Evolutionary conservation across 1,284 basidiomycete genomes (phyloP), one percentile per base, ranked within the genome.

Genomic region (Neolentinus lepideus): DNA sequence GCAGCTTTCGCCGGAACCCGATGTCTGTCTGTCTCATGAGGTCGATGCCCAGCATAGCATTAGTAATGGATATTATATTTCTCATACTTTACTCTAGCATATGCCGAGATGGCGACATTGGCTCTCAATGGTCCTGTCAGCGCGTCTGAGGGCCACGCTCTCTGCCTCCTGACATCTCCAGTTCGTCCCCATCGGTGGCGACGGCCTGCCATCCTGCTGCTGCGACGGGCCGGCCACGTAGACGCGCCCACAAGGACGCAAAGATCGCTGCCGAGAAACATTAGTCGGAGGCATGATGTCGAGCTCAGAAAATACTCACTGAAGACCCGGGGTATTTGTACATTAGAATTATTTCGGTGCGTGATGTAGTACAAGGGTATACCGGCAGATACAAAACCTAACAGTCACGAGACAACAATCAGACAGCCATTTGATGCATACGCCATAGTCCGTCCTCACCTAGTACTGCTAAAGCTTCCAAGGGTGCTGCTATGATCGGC

Each of bases 401-500:
- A 1, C 11, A 46, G n/a, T 35, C 58, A 27, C 27, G 51, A 51
- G 22, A 25, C 36, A 25, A 29, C 12, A 11, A 45, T 48, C 26
- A 21, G 24, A 56, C 53, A 54, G 54, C 51, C 24, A 46, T 8
- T 2, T 27, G 33, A 56, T 21, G n/a, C 29, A 31, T 12, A 31
- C 12, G 29, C 6, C 29, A 31, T 43, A 54, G 24, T 38, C 21
- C 33, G 45, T 11, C 72, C 82, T 60, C 62, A 94, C 93, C 84
- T 57, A 95, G 79, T 1, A 94, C 94, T 1, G 92, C 85, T 2
- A 91, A 69, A 0, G 94, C 93, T 69, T 98, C 90, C 24, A 89
- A 71, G 1, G 96, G 97, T 14, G 95, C 94, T 1, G 94, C 94
- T 57, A 97, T 90, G 54, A 97, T 80, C 2, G 95, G 95, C 92